Percentiles rank a stretch among this genome's conserved stretches.
phyloP scores from a whole-genome alignment of 2,329 filamentous ascomycete species.

The Zopfia rhizophila region DNA sequence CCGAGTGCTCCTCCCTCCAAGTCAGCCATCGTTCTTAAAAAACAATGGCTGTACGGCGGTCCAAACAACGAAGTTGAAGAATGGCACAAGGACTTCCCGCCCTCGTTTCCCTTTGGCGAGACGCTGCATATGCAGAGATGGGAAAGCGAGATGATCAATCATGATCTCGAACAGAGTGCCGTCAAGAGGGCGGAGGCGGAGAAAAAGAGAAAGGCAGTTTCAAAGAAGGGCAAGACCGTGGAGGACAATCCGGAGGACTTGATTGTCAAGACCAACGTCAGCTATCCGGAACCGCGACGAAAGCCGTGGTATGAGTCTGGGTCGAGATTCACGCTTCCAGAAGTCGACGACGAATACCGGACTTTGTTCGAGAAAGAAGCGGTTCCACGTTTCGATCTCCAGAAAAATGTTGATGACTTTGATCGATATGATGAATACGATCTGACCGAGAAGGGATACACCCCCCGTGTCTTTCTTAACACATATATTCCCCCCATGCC shows the following conservation, averaged over 20 bases:
- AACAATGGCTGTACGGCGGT: conserved; percentile 37
- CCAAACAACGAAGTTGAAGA: conserved; percentile 32
- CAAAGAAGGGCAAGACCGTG: conserved; percentile 18
- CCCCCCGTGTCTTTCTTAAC: conserved; percentile 33
- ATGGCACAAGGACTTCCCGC: conserved; percentile 33
- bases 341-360: conserved; percentile 3
- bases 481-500: too few species aligned
- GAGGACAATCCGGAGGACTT: conserved; percentile 22
- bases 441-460: conserved; percentile 21
- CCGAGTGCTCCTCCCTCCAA: too few species aligned
- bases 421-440: conserved; percentile 13
- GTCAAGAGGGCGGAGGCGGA: neutral
- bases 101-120: conserved; percentile 40
- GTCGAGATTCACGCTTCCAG: conserved; percentile 40
- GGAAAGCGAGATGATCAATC: conserved; percentile 42
- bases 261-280: conserved; percentile 27
- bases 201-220: too few species aligned
- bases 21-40: conserved; percentile 14
- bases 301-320: conserved; percentile 38
- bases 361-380: conserved; percentile 13
- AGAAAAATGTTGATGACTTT: conserved; percentile 21
- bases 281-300: conserved; percentile 22
- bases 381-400: conserved; percentile 10
- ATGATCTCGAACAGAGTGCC: conserved; percentile 28
- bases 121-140: conserved; percentile 38